phyloP scores from a whole-genome alignment of 2,329 filamentous ascomycete species.

The Monosporascus sp. region DNA sequence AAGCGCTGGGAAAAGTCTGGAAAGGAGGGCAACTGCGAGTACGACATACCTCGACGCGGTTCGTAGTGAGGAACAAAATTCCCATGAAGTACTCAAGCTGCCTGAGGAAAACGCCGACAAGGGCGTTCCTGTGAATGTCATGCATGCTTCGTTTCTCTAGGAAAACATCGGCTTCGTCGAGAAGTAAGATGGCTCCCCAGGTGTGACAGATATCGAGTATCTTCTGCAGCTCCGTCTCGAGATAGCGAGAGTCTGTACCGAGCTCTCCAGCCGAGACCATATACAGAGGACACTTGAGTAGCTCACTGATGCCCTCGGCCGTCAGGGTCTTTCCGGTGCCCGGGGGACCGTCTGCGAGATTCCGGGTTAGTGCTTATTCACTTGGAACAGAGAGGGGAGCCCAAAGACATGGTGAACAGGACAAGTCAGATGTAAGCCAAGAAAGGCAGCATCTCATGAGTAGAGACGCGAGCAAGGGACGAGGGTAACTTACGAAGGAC shows the following conservation, averaged over 20 bases:
- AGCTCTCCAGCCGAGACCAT: conserved; percentile 79
- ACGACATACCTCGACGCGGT: conserved; percentile 61
- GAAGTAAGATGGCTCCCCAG: conserved; percentile 79
- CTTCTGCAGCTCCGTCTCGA: conserved; percentile 74
- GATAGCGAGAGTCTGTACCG: conserved; percentile 66
- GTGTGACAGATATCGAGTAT: conserved; percentile 81
- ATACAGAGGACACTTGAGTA: conserved; percentile 76
- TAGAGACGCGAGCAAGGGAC: not conserved
- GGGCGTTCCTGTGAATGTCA: conserved; percentile 77
- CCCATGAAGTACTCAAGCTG: conserved; percentile 89
- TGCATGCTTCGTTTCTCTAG: conserved; percentile 77
- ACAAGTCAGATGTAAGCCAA: no score
- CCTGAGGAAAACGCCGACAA: conserved; percentile 82
- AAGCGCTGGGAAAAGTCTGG: not conserved
- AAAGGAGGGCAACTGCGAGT: not conserved
- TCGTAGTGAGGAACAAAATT: conserved; percentile 85
- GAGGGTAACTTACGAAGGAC: conserved; percentile 51
- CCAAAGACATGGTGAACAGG: no score
- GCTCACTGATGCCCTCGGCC: conserved; percentile 78
- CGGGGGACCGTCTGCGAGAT: conserved; percentile 60
- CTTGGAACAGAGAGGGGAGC: no score
- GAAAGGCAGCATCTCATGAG: no score
- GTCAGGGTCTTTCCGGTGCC: conserved; percentile 88
- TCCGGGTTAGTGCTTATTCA: not conserved
- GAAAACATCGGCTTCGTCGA: conserved; percentile 84